Conservation (phyloP, 495 filamentous ascomycete species). For the Paragyromitra xinjiangensis region DNA sequence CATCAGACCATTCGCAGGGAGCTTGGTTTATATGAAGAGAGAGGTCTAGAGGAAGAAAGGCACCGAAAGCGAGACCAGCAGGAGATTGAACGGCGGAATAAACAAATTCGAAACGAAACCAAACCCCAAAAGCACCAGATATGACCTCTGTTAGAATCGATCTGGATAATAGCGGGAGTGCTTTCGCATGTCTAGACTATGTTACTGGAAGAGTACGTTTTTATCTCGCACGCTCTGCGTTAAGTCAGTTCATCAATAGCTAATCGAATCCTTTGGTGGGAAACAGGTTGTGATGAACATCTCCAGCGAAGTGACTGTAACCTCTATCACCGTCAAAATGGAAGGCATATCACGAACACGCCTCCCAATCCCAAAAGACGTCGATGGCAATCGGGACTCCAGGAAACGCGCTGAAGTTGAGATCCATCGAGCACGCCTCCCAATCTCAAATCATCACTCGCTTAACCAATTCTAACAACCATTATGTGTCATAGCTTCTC, state of each 20-base stretch:
- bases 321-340: slow-evolving; percentile 87
- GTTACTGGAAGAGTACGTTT: slow-evolving; percentile 66
- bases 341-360: slow-evolving; percentile 70
- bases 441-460: background rate
- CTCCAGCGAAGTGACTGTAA: slow-evolving; percentile 71
- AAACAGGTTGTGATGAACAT: slow-evolving; percentile 70
- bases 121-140: background rate
- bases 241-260: background rate
- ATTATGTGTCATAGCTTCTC: slow-evolving; percentile 64
- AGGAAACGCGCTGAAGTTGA: slow-evolving; percentile 69
- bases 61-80: slow-evolving; percentile 4
- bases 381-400: slow-evolving; percentile 63
- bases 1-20: background rate
- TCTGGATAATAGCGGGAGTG: slow-evolving; percentile 75
- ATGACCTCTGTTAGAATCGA: slow-evolving; percentile 69
- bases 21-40: slow-evolving; percentile 3
- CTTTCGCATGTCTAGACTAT: slow-evolving; percentile 90
- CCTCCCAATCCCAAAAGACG: slow-evolving; percentile 35
- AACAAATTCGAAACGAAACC: slow-evolving; percentile 6
- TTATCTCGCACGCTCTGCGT: background rate
- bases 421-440: slow-evolving; percentile 74
- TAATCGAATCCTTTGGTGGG: slow-evolving; percentile 1
- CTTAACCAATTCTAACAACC: background rate
- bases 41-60: background rate
- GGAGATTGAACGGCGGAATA: background rate